Conservation (phyloP, 768 basidiomycete species). For the Boletus vermiculosoides region DNA sequence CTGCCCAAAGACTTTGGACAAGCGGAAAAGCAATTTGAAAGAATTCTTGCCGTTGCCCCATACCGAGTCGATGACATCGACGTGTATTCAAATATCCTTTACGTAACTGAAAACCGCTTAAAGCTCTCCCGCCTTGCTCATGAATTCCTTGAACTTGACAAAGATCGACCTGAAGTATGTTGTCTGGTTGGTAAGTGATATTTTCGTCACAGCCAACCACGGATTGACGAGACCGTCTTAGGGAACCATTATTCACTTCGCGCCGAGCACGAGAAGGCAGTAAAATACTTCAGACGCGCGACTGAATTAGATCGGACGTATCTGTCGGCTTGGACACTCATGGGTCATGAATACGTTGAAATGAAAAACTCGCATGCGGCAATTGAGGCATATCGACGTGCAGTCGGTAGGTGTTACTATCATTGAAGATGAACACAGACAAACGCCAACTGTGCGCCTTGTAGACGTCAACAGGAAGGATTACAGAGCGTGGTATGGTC, state of each 20-base stretch:
- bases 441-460: neutral
- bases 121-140: conserved; percentile 92
- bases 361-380: conserved; percentile 99
- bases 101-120: conserved; percentile 85
- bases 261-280: conserved; percentile 92
- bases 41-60: conserved; percentile 77
- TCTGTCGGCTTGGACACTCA: conserved; percentile 96
- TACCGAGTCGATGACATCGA: conserved; percentile 93
- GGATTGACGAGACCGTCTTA: conserved; percentile 31
- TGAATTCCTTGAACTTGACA: conserved; percentile 84
- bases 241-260: conserved; percentile 98
- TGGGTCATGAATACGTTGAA: conserved; percentile 99
- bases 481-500: conserved; percentile 97
- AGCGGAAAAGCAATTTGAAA: conserved; percentile 83
- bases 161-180: conserved; percentile 94
- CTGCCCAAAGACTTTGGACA: conserved; percentile 71
- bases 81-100: conserved; percentile 94
- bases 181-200: conserved; percentile 79
- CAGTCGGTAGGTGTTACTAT: conserved; percentile 67
- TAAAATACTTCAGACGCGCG: conserved; percentile 91
- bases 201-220: neutral
- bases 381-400: conserved; percentile 95
- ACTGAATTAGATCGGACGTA: conserved; percentile 95
- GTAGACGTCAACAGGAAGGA: conserved; percentile 95
- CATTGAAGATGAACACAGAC: neutral